Conservation (phyloP, 495 filamentous ascomycete species). For the Thozetella sp. region DNA sequence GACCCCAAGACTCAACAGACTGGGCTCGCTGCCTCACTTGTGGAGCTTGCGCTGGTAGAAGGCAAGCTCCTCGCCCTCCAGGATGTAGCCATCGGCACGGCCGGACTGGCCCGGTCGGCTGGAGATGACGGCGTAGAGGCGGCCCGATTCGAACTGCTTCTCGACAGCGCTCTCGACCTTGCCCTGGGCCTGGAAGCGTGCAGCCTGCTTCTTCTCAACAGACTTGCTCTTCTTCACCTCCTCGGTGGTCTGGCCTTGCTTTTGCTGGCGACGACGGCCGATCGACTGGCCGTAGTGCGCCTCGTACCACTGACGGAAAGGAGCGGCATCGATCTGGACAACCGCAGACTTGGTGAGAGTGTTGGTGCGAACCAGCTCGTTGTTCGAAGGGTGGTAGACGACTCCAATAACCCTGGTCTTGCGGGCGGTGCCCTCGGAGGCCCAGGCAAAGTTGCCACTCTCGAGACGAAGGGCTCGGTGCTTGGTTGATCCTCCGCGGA, state of each 20-base stretch:
- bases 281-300: conserved; percentile 93
- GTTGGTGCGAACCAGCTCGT: conserved; percentile 99
- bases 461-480: conserved; percentile 99
- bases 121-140: conserved; percentile 89
- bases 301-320: conserved; percentile 99
- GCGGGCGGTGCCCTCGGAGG: conserved; percentile 93
- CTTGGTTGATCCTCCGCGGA: conserved; percentile 98
- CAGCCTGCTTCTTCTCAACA: conserved; percentile 94
- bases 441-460: conserved; percentile 99
- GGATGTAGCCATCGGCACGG: conserved; percentile 93
- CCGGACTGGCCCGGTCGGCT: conserved; percentile 96
- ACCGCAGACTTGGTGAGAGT: conserved; percentile 98
- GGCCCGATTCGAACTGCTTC: conserved; percentile 98
- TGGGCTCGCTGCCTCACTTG: conserved; percentile 69
- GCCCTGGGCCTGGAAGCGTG: conserved; percentile 73
- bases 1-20: conserved; percentile 1
- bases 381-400: conserved; percentile 99
- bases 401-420: conserved; percentile 99
- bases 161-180: conserved; percentile 93
- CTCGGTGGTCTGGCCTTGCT: conserved; percentile 63
- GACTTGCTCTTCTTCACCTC: conserved; percentile 86
- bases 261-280: conserved; percentile 88
- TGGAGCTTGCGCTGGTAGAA: conserved; percentile 99
- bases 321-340: conserved; percentile 96
- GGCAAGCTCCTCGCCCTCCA: conserved; percentile 98